Evolutionary conservation across 2,329 filamentous ascomycete species (phyloP), one percentile per base, ranked within the genome.

Genomic region (Nothomitra cinnamomea): DNA sequence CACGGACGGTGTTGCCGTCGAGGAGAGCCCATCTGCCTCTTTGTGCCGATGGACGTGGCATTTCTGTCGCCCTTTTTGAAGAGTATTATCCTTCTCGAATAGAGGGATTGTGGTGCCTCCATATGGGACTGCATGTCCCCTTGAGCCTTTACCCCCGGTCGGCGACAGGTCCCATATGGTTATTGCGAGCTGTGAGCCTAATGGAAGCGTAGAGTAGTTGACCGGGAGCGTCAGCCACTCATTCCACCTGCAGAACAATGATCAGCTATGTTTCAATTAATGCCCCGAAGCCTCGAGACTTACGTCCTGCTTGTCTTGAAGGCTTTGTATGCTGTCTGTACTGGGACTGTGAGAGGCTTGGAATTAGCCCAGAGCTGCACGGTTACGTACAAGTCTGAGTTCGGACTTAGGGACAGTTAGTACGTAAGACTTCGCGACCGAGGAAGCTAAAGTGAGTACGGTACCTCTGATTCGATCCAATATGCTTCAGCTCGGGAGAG

Each of bases 141-240:
- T 75, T 3, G 82, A 79, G 12, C 78, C 78, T 38, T 78, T 73
- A 3, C 80, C 82, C 10, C 85, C 86, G 10, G 82, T 79, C 0
- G 89, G 87, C 1, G 87, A 94, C 15, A 95, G 68, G 64, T 98
- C 94, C 92, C 92, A 98, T 55, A 96, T 70, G 0, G 94, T 98
- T 56, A 98, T 87, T 19, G 89, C 89, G 36, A 98, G 75, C 62
- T 87, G 85, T 1, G 89, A 81, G 61, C 87, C 86, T 43, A 82
- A 72, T 0, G 92, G 89, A 1, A 94, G 77, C 55, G 84, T 83
- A 57, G 85, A 82, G 66, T 95, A 92, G 3, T 81, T 77, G 57
- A 96, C 80, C 0, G 92, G 90, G 40, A 98, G 72, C 32, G 83
- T 80, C 25, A 98, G 78, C 92, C 94, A 98, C 70, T 96, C 90